Evolutionary conservation across 805 yeast species (phyloP).

Genomic region (Wickerhamiella galacta): DNA sequence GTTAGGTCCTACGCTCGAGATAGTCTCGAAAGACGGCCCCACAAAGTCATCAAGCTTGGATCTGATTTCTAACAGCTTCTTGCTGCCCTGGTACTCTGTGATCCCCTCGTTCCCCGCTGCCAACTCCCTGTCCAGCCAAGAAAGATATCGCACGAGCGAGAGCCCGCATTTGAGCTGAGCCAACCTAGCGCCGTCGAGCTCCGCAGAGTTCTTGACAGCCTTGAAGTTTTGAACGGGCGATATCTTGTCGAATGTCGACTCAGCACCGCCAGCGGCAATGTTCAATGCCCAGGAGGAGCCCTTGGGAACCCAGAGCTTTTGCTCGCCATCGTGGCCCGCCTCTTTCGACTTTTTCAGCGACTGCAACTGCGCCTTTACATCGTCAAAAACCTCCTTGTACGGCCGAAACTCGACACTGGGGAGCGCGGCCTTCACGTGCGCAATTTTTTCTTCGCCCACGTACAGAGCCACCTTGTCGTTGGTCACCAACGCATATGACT

Average conservation of each 20-base stretch:
- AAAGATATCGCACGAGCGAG: slow-evolving; percentile 52
- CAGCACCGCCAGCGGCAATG: slow-evolving; percentile 30
- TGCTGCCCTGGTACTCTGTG: slow-evolving; percentile 43
- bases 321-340: slow-evolving; percentile 13
- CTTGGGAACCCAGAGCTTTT: slow-evolving; percentile 35
- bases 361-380: slow-evolving; percentile 22
- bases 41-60: slow-evolving; percentile 22
- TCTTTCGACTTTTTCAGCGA: background rate
- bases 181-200: slow-evolving; percentile 47
- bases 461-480: slow-evolving; percentile 31
- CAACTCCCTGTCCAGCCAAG: slow-evolving; percentile 65
- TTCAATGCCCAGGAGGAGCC: slow-evolving; percentile 55
- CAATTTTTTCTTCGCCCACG: slow-evolving; percentile 32
- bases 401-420: slow-evolving; percentile 32
- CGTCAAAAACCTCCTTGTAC: slow-evolving; percentile 45
- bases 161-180: slow-evolving; percentile 80
- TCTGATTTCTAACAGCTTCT: slow-evolving; percentile 33
- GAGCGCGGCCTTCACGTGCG: slow-evolving; percentile 27
- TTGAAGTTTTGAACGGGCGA: slow-evolving; percentile 56
- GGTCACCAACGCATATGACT: slow-evolving; percentile 42
- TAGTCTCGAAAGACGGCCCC: slow-evolving; percentile 59
- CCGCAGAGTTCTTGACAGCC: slow-evolving; percentile 57
- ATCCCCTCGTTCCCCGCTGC: slow-evolving; percentile 23
- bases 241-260: slow-evolving; percentile 26
- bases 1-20: slow-evolving; percentile 59